Percentiles rank a stretch among this genome's conserved stretches.
phyloP scores from a whole-genome alignment of 2,329 filamentous ascomycete genomes.

The Penicillium sp. region DNA sequence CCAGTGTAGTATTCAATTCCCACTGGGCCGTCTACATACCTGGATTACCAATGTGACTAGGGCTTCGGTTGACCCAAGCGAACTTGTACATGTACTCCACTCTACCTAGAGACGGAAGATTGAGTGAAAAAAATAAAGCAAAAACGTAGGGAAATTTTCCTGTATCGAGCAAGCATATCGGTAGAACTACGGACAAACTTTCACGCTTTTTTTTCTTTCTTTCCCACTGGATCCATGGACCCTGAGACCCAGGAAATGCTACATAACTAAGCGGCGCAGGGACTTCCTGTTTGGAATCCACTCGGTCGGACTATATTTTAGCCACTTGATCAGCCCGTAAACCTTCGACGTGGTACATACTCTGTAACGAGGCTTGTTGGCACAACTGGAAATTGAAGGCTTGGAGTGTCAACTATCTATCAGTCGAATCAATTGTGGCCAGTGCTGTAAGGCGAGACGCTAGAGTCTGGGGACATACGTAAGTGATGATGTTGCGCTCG shows the following conservation, averaged over 20 bases:
- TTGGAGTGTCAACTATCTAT: neutral
- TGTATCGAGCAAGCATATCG: constrained; percentile 20
- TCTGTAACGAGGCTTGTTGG: neutral
- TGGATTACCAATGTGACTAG: constrained; percentile 29
- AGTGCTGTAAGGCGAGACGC: neutral
- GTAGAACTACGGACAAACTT: constrained; percentile 30
- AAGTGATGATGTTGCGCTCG: constrained; percentile 34
- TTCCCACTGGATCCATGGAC: constrained; percentile 20
- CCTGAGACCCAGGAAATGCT: constrained; percentile 16
- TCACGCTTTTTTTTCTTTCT: constrained; percentile 6
- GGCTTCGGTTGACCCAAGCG: constrained; percentile 33
- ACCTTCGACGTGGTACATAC: neutral
- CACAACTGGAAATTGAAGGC: neutral
- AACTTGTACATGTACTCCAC: constrained; percentile 18
- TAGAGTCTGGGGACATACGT: constrained; percentile 30
- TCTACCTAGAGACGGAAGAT: neutral
- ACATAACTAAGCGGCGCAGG: constrained; percentile 19
- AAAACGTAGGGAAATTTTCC: constrained; percentile 2
- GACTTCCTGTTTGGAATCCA: constrained; percentile 6
- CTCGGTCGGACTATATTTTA: constrained; percentile 24
- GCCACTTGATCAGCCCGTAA: neutral
- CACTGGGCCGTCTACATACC: constrained; percentile 1
- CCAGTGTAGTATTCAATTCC: neutral
- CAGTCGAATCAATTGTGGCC: neutral
- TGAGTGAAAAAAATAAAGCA: neutral